These are phyloP conservation scores for Aspergillus sp. DNA, from an alignment of 2,329 filamentous ascomycete species.

Conservation along the genomic window DNA sequence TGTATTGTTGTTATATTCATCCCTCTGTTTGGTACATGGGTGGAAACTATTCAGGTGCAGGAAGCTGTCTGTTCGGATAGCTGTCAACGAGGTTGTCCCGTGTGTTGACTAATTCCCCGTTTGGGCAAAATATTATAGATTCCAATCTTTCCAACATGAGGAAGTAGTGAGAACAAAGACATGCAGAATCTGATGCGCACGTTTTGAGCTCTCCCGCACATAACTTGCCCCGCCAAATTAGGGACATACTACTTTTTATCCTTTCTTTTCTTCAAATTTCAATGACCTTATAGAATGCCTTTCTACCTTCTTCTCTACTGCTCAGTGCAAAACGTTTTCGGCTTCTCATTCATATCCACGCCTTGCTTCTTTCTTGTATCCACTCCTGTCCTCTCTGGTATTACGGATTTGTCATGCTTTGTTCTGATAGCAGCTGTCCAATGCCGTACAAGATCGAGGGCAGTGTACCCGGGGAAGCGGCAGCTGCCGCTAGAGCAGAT, in stretches of 20 bases:
- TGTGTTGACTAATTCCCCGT: neutral
- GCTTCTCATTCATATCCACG: neutral
- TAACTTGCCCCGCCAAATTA: neutral
- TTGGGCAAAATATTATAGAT: no score
- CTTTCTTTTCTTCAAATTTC: neutral
- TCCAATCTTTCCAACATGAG: no score
- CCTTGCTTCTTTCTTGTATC: neutral
- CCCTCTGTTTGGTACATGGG: neutral
- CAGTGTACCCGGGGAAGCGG: neutral
- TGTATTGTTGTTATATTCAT: neutral
- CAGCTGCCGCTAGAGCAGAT: neutral
- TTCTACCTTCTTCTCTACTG: neutral
- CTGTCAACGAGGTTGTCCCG: neutral
- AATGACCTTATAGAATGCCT: neutral
- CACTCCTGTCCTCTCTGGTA: neutral
- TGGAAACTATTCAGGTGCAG: neutral
- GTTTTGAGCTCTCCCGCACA: neutral
- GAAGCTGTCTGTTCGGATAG: neutral
- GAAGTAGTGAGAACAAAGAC: neutral
- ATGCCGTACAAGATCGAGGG: slow-evolving; percentile 12
- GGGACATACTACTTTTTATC: neutral
- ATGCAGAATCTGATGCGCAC: neutral
- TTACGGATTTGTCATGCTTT: neutral
- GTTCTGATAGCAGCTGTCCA: neutral
- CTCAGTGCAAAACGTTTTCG: neutral